A percentile compares a stretch with the other conserved stretches of the same genome.
Conservation (phyloP, 2,329 filamentous ascomycete genomes). For the Lecanicillium sp. region DNA sequence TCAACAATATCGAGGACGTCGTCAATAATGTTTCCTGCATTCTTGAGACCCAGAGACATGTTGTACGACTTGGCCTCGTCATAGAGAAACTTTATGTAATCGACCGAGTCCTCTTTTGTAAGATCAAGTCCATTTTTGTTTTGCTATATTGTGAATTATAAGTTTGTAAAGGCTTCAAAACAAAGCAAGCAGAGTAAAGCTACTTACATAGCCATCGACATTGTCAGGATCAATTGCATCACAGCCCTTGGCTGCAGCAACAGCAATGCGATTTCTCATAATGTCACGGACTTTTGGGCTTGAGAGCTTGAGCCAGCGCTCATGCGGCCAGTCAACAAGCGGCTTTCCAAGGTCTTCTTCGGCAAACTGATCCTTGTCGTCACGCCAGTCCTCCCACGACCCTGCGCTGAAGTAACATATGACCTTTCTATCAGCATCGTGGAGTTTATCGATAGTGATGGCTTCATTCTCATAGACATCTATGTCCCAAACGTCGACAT, state of each 20-base stretch:
- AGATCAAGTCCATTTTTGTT: constrained; percentile 55
- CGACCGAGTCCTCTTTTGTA: constrained; percentile 45
- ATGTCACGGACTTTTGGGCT: constrained; percentile 52
- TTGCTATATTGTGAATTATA: constrained; percentile 13
- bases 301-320: constrained; percentile 57
- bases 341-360: constrained; percentile 46
- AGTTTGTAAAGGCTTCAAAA: not conserved
- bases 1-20: constrained; percentile 41
- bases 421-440: constrained; percentile 48
- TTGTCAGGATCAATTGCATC: constrained; percentile 66
- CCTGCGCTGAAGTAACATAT: constrained; percentile 73
- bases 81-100: constrained; percentile 54
- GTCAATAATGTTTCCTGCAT: constrained; percentile 52
- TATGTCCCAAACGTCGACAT: constrained; percentile 42
- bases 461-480: constrained; percentile 46
- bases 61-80: constrained; percentile 41
- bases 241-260: constrained; percentile 54
- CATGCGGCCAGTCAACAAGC: constrained; percentile 56
- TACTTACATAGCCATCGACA: constrained; percentile 53
- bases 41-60: constrained; percentile 61
- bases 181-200: not conserved
- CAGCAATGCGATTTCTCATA: constrained; percentile 51
- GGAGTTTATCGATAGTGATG: constrained; percentile 42
- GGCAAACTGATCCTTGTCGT: constrained; percentile 47
- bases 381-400: constrained; percentile 55